Conservation (phyloP, 768 basidiomycete species). For the Cystobasidiopsis lactophilus region DNA sequence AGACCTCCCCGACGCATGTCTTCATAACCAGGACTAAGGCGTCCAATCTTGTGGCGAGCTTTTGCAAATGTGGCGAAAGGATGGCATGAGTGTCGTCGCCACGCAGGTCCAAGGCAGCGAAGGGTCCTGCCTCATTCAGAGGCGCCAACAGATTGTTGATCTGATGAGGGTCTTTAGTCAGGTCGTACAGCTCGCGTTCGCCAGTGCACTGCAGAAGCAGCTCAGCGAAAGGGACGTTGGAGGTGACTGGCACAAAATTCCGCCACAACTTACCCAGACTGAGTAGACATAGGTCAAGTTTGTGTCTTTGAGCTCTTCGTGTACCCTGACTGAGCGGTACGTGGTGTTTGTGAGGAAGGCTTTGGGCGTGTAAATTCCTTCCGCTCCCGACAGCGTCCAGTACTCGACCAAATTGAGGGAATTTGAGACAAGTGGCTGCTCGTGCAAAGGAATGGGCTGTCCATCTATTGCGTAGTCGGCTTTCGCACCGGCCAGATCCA, state of each 20-base stretch:
- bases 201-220: conserved; percentile 15
- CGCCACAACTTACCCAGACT: not conserved
- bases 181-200: conserved; percentile 15
- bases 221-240: not conserved
- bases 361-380: not conserved
- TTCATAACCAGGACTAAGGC: conserved; percentile 15
- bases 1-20: conserved; percentile 9
- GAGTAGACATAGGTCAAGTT: conserved; percentile 6
- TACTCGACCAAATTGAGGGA: not conserved
- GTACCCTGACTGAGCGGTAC: conserved; percentile 12
- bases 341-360: not conserved
- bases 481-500: conserved; percentile 13
- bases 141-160: conserved; percentile 11
- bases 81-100: not conserved
- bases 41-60: conserved; percentile 8
- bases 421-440: not conserved
- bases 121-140: not conserved
- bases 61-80: too few species aligned
- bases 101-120: not conserved
- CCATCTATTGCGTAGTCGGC: conserved; percentile 15
- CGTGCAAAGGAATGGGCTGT: not conserved
- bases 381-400: not conserved
- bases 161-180: conserved; percentile 11
- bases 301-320: conserved; percentile 4
- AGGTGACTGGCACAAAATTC: not conserved